phyloP scores from a whole-genome alignment of 345 rosid genomes.

The Hevea brasiliensis region DNA sequence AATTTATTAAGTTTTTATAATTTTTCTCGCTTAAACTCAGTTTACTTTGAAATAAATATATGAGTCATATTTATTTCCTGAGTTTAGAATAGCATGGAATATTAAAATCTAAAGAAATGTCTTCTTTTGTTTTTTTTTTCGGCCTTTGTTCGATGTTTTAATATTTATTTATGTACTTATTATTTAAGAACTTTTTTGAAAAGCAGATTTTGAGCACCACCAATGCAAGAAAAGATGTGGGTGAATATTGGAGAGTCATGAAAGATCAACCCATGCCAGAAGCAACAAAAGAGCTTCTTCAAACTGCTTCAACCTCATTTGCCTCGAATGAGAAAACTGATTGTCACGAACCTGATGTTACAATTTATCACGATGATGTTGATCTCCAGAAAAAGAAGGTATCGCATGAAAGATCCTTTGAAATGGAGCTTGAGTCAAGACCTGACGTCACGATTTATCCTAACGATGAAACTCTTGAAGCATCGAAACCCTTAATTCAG shows the following conservation, averaged over 20 bases:
- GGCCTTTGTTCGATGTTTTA: too few species aligned
- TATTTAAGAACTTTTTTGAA: neutral
- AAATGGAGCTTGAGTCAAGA: conserved; percentile 3
- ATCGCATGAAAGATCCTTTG: neutral
- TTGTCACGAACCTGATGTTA: neutral
- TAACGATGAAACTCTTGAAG: neutral
- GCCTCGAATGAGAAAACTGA: neutral
- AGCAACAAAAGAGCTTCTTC: neutral
- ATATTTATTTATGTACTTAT: neutral
- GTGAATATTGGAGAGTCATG: too few species aligned
- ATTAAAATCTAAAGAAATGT: too few species aligned
- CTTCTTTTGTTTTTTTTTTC: too few species aligned
- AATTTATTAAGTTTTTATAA: too few species aligned
- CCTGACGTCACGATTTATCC: neutral
- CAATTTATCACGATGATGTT: neutral
- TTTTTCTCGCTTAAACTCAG: too few species aligned
- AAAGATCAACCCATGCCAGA: conserved; percentile 34
- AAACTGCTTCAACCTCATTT: neutral
- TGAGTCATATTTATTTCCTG: too few species aligned
- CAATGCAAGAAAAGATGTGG: conserved; percentile 33
- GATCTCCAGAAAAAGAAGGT: too few species aligned
- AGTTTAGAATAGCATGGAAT: too few species aligned
- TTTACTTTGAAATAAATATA: too few species aligned
- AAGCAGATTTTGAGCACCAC: conserved; percentile 3
- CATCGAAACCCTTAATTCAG: too few species aligned